These are phyloP conservation scores for Pythium oligandrum DNA, from an alignment of 352 stramenopile species.

Conservation along the genomic window DNA sequence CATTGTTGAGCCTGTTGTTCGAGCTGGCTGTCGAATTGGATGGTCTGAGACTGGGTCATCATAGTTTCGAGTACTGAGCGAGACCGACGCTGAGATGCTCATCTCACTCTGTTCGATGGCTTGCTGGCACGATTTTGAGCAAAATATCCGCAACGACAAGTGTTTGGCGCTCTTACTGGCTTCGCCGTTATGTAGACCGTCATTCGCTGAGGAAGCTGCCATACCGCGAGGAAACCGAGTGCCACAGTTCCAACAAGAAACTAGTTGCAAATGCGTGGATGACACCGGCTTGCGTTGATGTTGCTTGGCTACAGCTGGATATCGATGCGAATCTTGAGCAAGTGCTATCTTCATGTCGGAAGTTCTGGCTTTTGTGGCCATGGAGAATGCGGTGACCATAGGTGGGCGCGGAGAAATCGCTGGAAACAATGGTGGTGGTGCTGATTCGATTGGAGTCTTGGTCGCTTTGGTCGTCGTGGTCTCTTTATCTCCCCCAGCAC, in stretches of 20 bases:
- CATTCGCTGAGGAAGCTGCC: not conserved
- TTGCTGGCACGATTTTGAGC: constrained; percentile 11
- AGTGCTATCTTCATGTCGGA: too few species aligned
- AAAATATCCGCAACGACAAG: constrained; percentile 5
- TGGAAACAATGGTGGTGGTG: constrained; percentile 15
- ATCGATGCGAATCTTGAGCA: too few species aligned
- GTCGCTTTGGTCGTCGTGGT: not conserved
- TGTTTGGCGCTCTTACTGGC: not conserved
- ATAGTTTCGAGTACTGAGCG: constrained; percentile 1
- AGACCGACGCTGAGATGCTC: constrained; percentile 15
- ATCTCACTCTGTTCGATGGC: constrained; percentile 19
- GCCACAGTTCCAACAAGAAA: constrained; percentile 65
- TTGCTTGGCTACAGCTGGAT: too few species aligned
- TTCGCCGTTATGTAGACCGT: not conserved
- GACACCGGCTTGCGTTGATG: constrained; percentile 20
- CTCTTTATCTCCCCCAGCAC: not conserved
- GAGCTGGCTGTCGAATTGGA: too few species aligned
- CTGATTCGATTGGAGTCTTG: not conserved
- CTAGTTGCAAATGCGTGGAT: constrained; percentile 23
- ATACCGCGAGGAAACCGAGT: constrained; percentile 33
- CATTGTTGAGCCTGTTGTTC: too few species aligned
- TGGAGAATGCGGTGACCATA: constrained; percentile 3
- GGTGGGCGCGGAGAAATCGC: constrained; percentile 23
- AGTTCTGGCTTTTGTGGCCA: constrained; percentile 1
- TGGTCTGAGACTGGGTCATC: too few species aligned